Evolutionary conservation across 306 rosid genomes (phyloP), one percentile per base, ranked within the genome.

Genomic region (Dryas drummondii): DNA sequence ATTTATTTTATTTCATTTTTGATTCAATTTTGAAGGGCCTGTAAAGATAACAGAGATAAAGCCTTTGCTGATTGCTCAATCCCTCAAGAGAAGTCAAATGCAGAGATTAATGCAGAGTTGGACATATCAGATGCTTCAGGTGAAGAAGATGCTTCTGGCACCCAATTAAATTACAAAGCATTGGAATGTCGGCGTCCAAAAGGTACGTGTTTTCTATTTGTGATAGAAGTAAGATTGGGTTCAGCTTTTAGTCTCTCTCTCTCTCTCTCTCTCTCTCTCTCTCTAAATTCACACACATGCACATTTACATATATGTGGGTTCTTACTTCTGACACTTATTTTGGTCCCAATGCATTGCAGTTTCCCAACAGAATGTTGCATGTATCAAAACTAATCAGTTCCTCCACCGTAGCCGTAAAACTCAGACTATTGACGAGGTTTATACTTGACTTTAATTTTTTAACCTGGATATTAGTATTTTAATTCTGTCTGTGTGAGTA

Each of bases 21-120:
- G 58, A 26, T 86, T 78, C 77, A 56, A 74, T 77, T 76, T 80
- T 85, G 49, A 86, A 96, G 99, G 99, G 84, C 90, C 45, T 96
- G 99, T 80, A 83, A 84, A 87, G 96, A 90, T 82, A 96, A 89
- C 81, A 52, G 68, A 70, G 92, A 96, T 76, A 78, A 68, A 80
- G 88, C 77, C 76, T 89, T 90, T 83, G 86, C 96, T 80, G 87
- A 87, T 67, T 96, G 99, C 80, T 83, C 87, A 68, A 89, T 84
- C 60, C 91, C 91, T 62, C 99, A 96, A 88, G 99, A 96, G 86
- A 96, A 92, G 84, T 88, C 99, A 75, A 96, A 96, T 86, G 91
- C 90, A 47, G 99, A 92, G 77, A 96, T 96, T 77, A 96, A 96
- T 71, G 87, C 90, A 6, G 99, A 96, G 82, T 85, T 96, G 85